Conservation (phyloP, 495 filamentous ascomycete species). For the Cercophora sp. region DNA sequence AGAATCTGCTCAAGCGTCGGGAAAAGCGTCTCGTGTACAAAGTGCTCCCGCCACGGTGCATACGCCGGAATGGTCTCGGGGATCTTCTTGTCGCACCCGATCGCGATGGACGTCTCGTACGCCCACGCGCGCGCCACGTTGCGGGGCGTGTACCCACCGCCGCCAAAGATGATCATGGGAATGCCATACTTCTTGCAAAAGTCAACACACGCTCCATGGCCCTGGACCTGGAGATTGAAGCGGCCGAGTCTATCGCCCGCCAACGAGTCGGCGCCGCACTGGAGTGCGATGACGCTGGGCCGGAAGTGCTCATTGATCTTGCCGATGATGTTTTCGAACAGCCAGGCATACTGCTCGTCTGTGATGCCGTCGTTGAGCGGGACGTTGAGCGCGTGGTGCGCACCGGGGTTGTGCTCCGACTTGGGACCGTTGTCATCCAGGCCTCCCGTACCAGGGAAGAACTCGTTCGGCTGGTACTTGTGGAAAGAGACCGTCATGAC, state of each 20-base stretch:
- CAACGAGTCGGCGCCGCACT: constrained; percentile 94
- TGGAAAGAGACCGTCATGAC: constrained; percentile 99
- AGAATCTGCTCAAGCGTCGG: constrained; percentile 67
- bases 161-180: constrained; percentile 85
- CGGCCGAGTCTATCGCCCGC: constrained; percentile 89
- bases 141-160: constrained; percentile 94
- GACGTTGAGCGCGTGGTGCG: constrained; percentile 94
- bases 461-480: constrained; percentile 85
- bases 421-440: constrained; percentile 85
- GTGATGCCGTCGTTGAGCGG: constrained; percentile 94
- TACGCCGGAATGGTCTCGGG: constrained; percentile 67
- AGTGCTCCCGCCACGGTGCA: constrained; percentile 74
- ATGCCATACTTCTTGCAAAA: constrained; percentile 74
- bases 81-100: constrained; percentile 67
- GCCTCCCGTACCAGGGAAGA: constrained; percentile 94
- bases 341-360: constrained; percentile 79
- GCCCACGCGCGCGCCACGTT: constrained; percentile 97
- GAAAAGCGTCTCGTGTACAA: constrained; percentile 78
- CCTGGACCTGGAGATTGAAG: constrained; percentile 94
- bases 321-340: constrained; percentile 79
- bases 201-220: constrained; percentile 86
- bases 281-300: constrained; percentile 85
- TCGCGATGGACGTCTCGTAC: constrained; percentile 87
- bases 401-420: constrained; percentile 81
- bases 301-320: constrained; percentile 70